phyloP scores from a whole-genome alignment of 495 filamentous ascomycete species.

The Aspergillus cavernicola region DNA sequence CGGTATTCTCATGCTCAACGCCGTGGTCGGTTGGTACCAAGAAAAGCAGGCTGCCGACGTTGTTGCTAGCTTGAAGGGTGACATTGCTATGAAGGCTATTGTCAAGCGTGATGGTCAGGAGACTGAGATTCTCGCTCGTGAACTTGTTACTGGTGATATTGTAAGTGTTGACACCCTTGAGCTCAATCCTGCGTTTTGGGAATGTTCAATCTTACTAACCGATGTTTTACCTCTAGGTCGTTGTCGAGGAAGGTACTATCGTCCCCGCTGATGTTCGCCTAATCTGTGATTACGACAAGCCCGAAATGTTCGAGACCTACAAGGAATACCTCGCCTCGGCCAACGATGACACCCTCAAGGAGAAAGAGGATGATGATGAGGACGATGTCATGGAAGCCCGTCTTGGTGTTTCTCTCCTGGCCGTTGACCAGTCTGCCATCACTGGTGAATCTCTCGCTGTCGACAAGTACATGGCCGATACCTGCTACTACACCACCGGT shows the following conservation, averaged over 20 bases:
- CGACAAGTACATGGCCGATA: slow-evolving; percentile 73
- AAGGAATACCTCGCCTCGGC: slow-evolving; percentile 59
- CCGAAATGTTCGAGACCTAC: slow-evolving; percentile 68
- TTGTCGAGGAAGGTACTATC: slow-evolving; percentile 73
- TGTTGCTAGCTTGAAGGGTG: slow-evolving; percentile 74
- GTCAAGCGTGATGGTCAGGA: slow-evolving; percentile 70
- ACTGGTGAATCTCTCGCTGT: slow-evolving; percentile 75
- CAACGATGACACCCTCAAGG: slow-evolving; percentile 58
- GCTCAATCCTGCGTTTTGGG: neutral
- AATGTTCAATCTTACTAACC: neutral
- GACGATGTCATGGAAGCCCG: slow-evolving; percentile 52
- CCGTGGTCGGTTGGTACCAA: slow-evolving; percentile 79
- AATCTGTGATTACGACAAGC: slow-evolving; percentile 71
- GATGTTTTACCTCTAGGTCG: slow-evolving; percentile 38
- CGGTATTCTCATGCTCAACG: slow-evolving; percentile 77
- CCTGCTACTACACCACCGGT: slow-evolving; percentile 71
- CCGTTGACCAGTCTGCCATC: slow-evolving; percentile 71
- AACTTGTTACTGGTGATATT: slow-evolving; percentile 78
- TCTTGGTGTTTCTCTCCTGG: slow-evolving; percentile 60
- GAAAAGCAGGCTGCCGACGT: slow-evolving; percentile 85
- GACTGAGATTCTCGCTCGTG: slow-evolving; percentile 70
- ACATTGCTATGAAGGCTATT: slow-evolving; percentile 74
- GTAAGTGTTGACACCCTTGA: slow-evolving; percentile 46
- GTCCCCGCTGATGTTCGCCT: slow-evolving; percentile 71
- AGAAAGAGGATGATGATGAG: slow-evolving; percentile 60